Conservation (phyloP, 306 rosid genomes). For the Abrus precatorius region DNA sequence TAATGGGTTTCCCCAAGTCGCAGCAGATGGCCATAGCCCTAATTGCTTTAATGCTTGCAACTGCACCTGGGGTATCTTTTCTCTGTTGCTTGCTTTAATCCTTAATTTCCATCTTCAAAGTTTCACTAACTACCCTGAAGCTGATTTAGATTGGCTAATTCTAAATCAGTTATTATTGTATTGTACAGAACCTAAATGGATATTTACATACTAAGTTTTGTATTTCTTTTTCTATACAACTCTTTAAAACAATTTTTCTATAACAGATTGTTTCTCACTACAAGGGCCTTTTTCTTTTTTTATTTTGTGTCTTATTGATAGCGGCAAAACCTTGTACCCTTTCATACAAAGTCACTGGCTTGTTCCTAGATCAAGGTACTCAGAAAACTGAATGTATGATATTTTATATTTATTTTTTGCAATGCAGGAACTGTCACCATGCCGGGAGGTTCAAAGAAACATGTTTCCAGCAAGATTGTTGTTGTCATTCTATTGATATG, state of each 20-base stretch:
- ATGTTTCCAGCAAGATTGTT: conserved; percentile 71
- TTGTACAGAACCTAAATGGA: conserved; percentile 4
- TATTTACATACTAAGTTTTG: conserved; percentile 7
- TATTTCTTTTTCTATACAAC: not conserved
- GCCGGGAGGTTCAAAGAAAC: conserved; percentile 66
- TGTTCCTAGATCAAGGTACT: conserved; percentile 26
- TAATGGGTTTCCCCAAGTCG: conserved; percentile 81
- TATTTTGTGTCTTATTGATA: conserved; percentile 3
- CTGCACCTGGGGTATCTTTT: conserved; percentile 83
- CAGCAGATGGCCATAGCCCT: conserved; percentile 57
- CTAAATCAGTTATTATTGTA: conserved; percentile 17
- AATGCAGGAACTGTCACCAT: conserved; percentile 70
- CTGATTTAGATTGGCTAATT: conserved; percentile 36
- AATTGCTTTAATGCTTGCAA: conserved; percentile 85
- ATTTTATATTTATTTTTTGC: conserved; percentile 23
- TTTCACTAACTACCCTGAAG: conserved; percentile 4
- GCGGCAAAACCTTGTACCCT: not conserved
- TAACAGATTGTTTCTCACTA: conserved; percentile 5
- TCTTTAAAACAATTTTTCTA: not conserved
- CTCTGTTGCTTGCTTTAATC: conserved; percentile 33
- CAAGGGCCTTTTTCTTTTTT: conserved; percentile 14
- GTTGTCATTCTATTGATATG: conserved; percentile 72
- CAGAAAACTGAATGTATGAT: conserved; percentile 38
- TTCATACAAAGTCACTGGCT: not conserved
- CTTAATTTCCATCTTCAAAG: conserved; percentile 23